Base-by-base conservation (phyloP, 352 stramenopile species). In the Blastocystis sp. region DNA sequence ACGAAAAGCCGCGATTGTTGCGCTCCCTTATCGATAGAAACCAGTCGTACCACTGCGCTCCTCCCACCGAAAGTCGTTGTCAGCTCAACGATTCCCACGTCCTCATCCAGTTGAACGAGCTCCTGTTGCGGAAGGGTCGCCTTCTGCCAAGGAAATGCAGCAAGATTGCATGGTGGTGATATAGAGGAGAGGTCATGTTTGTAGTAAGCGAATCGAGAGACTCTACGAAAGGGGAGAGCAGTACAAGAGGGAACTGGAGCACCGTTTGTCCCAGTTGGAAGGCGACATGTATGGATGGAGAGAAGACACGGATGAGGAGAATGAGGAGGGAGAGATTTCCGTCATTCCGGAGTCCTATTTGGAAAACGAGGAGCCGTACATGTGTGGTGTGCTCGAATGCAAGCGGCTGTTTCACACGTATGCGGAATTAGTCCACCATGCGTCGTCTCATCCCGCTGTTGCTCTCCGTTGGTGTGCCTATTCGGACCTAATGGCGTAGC, bases 261-360 rank as follows among this genome's bases (percentile, higher is more conserved):
- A 37, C 16, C 31, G 39, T 50, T 31, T 85, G 16, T 45, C 24
- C 4, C 51, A 59, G 39, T 45, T 85, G 19, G 55, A 85, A 29
- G 35, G 24, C 24, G 26, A 66, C 51, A 13, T 85, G n/a, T n/a
- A n/a, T 37, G 29, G 45, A 16, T 6, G 16, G 45, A 55, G 45
- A 16, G 45, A 55, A 55, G 45, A 65, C n/a, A n/a, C n/a, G 24
- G 12, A 26, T 24, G 51, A 51, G 10, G n/a, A 39, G 12, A 1
- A 33, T 63, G 74, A 85, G 13, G 74, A 85, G 6, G 74, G 66
- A 39, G 51, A 62, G 35, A 41, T 50, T 33, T 24, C 33, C 16
- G 74, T 85, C 26, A 85, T 85, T 69, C 74, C 74, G 45, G 74
- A 16, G 3, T 19, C 12, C 21, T 85, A 85, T n/a, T 59, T 85